Conservation (phyloP, 306 rosid species). For the Amphicarpaea edgeworthii region DNA sequence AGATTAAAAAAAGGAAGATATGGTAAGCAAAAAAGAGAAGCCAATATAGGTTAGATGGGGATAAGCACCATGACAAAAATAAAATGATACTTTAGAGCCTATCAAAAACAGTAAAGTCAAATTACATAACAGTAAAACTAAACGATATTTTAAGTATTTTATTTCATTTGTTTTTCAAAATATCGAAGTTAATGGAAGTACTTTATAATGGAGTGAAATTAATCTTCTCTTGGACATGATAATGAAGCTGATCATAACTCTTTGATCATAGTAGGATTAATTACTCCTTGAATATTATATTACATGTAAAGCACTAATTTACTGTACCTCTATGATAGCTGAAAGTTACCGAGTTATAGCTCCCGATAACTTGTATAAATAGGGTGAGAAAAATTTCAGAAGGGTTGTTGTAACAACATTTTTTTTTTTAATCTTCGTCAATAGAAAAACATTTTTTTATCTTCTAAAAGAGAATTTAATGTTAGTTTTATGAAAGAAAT, state of each 20-base stretch:
- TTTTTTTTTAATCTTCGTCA: neutral
- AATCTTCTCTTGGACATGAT: neutral
- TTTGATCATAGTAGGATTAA: neutral
- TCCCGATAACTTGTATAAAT: neutral
- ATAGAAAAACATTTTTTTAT: neutral
- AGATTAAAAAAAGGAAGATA: slow-evolving; percentile 24
- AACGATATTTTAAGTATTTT: neutral
- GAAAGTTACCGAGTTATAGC: neutral
- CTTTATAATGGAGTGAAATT: neutral
- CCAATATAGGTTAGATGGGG: slow-evolving; percentile 29
- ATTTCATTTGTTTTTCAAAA: neutral
- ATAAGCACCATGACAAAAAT: slow-evolving; percentile 41
- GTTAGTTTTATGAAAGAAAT: no score
- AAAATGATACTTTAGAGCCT: slow-evolving; percentile 34
- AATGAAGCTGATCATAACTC: neutral
- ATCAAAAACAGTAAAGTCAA: slow-evolving; percentile 46
- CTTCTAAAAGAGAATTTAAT: neutral
- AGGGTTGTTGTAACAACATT: neutral
- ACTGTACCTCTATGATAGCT: neutral
- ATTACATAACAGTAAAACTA: slow-evolving; percentile 25
- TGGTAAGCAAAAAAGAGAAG: slow-evolving; percentile 14
- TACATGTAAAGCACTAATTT: neutral
- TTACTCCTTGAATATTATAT: neutral
- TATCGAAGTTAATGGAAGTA: neutral
- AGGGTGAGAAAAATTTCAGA: neutral